Conservation (phyloP, 1,139 yeast genomes). For the Yamadazyma sp. region DNA sequence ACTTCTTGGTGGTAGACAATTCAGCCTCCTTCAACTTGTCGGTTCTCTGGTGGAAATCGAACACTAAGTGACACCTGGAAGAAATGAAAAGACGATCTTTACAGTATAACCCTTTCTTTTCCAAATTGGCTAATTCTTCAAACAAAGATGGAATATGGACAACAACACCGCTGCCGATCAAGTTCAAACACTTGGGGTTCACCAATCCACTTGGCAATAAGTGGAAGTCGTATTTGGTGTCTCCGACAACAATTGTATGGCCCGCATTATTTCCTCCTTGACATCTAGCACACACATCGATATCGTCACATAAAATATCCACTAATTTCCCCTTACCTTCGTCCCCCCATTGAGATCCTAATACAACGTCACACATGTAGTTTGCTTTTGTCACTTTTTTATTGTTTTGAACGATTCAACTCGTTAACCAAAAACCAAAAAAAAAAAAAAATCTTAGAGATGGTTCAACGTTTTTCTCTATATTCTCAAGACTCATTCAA, state of each 20-base stretch:
- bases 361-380: constrained; percentile 87
- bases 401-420: constrained; percentile 5
- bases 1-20: constrained; percentile 77
- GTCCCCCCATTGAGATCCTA: constrained; percentile 99
- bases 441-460: not conserved
- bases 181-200: constrained; percentile 84
- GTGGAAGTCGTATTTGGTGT: constrained; percentile 92
- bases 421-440: constrained; percentile 7
- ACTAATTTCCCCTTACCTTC: constrained; percentile 99
- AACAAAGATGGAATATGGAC: constrained; percentile 93
- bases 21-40: constrained; percentile 95
- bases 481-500: not conserved
- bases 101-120: constrained; percentile 77
- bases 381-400: constrained; percentile 1
- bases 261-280: constrained; percentile 99
- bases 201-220: constrained; percentile 97
- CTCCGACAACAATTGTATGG: constrained; percentile 92
- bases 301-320: constrained; percentile 87
- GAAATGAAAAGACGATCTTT: constrained; percentile 81
- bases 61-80: constrained; percentile 93
- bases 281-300: constrained; percentile 96
- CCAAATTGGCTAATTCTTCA: constrained; percentile 78
- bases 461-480: not conserved
- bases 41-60: constrained; percentile 96
- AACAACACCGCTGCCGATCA: constrained; percentile 96